Evolutionary conservation across 2,329 filamentous ascomycete species (phyloP).

Genomic region (Chaetomium globosum): DNA sequence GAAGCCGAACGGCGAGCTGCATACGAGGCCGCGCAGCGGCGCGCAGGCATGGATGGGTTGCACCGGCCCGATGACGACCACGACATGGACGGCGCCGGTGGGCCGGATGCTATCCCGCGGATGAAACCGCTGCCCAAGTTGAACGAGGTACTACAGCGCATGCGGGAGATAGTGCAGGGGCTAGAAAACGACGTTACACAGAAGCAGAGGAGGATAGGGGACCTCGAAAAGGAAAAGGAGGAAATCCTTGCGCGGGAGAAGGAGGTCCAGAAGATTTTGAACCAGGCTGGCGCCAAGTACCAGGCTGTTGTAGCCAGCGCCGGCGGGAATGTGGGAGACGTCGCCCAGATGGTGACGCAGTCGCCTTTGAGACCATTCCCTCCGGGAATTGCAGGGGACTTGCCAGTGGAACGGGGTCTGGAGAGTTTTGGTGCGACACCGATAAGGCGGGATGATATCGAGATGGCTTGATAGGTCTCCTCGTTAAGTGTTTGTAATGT

Average conservation of each 20-base stretch:
- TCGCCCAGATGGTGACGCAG: conserved; percentile 35
- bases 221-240: conserved; percentile 67
- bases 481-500: not conserved
- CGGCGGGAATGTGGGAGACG: conserved; percentile 27
- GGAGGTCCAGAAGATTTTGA: conserved; percentile 78
- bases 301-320: conserved; percentile 47
- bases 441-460: conserved; percentile 39
- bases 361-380: conserved; percentile 40
- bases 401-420: conserved; percentile 47
- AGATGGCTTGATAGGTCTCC: conserved; percentile 1
- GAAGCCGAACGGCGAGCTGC: conserved; percentile 73
- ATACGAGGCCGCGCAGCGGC: conserved; percentile 84
- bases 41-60: conserved; percentile 79
- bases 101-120: conserved; percentile 56
- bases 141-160: conserved; percentile 63
- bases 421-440: conserved; percentile 54
- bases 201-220: conserved; percentile 66
- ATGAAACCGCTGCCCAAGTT: conserved; percentile 79
- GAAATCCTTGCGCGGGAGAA: conserved; percentile 70
- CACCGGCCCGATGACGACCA: conserved; percentile 52
- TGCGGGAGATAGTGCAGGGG: conserved; percentile 62
- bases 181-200: conserved; percentile 66
- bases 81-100: conserved; percentile 42
- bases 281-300: conserved; percentile 73
- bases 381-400: conserved; percentile 36